Evolutionary conservation across 768 basidiomycete genomes (phyloP).

Genomic region (Tulasnella calospora): DNA sequence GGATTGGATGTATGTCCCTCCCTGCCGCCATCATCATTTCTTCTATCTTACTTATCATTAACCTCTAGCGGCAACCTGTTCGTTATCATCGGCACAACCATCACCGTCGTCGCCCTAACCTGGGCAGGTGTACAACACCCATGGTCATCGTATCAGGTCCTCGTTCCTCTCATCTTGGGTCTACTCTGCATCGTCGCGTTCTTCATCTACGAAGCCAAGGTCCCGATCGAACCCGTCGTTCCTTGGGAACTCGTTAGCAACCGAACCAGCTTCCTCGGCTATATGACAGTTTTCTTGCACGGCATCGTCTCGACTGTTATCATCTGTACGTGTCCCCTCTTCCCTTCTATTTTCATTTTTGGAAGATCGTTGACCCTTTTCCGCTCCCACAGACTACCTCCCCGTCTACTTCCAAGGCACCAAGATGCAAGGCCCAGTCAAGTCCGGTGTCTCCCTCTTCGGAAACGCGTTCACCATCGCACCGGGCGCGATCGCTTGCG

Average conservation of each 20-base stretch:
- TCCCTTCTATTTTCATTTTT: not conserved
- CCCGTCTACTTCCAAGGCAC: conserved; percentile 34
- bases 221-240: conserved; percentile 30
- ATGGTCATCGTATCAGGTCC: conserved; percentile 42
- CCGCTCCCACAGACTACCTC: not conserved
- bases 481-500: conserved; percentile 22
- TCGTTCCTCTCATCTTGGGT: conserved; percentile 46
- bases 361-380: not conserved
- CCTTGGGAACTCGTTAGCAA: conserved; percentile 38
- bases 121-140: conserved; percentile 46
- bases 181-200: conserved; percentile 39
- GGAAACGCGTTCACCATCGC: conserved; percentile 30
- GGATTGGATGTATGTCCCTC: conserved; percentile 27
- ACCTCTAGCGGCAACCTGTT: conserved; percentile 43
- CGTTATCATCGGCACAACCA: conserved; percentile 39
- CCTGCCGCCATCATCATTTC: not conserved
- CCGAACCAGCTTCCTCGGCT: conserved; percentile 41
- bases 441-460: conserved; percentile 22
- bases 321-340: not conserved
- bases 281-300: not conserved
- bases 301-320: not conserved
- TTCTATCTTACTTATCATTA: not conserved
- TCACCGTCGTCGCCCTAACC: conserved; percentile 44
- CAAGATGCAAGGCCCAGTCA: conserved; percentile 26
- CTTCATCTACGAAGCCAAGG: conserved; percentile 40